Percentiles rank a stretch among this genome's conserved stretches.
phyloP scores from a whole-genome alignment of 768 basidiomycete genomes.

The Psilocybe subaeruginosa region DNA sequence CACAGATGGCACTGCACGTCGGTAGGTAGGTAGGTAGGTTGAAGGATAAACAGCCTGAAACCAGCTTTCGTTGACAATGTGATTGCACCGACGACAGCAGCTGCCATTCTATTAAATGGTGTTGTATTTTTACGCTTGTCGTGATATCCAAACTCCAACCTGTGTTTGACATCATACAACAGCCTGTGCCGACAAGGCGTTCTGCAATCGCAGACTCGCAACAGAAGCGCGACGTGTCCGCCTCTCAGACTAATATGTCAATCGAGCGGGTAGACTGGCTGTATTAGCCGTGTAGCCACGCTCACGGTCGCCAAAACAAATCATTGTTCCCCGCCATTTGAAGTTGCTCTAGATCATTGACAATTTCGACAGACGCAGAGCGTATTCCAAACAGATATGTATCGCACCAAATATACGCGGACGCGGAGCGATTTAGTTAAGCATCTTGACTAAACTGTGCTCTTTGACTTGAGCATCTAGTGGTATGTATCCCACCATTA shows the following conservation, averaged over 20 bases:
- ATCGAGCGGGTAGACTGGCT: background rate
- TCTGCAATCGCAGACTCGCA: background rate
- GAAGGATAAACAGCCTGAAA: background rate
- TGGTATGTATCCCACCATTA: background rate
- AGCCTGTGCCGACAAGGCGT: background rate
- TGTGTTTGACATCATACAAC: background rate
- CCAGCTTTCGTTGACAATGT: background rate
- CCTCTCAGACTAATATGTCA: too few species aligned
- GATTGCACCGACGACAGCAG: background rate
- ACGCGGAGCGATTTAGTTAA: slow-evolving; percentile 1
- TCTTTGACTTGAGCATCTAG: background rate
- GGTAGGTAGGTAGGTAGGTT: background rate
- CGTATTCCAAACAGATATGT: slow-evolving; percentile 3
- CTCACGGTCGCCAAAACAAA: background rate
- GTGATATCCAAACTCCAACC: background rate
- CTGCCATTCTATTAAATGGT: background rate
- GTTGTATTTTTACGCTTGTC: background rate
- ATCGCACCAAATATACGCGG: background rate
- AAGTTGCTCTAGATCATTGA: slow-evolving; percentile 5
- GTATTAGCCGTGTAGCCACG: background rate
- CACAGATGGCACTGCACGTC: too few species aligned
- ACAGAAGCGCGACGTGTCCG: background rate
- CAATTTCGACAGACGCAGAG: slow-evolving; percentile 14
- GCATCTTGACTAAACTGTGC: background rate
- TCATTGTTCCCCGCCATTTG: background rate